A percentile compares a stretch with the other conserved stretches of the same genome.
Conservation (phyloP, 225 moss, liverwort and hornwort species). For the Marchantia paleacea region DNA sequence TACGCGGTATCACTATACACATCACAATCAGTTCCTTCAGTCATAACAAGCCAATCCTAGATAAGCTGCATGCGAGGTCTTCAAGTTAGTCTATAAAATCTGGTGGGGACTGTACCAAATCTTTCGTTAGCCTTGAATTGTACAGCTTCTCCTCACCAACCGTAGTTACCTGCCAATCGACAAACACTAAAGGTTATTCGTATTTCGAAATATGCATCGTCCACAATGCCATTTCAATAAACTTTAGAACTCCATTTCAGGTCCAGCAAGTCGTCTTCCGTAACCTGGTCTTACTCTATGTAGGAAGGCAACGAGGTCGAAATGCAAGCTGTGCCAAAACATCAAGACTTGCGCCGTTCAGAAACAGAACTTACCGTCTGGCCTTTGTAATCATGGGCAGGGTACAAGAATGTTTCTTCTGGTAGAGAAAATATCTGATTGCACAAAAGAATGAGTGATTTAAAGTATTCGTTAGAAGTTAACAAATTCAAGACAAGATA, state of each 20-base stretch:
- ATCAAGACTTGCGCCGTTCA: neutral
- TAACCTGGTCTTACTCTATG: neutral
- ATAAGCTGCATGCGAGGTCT: neutral
- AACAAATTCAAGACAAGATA: neutral
- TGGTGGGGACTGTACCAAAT: constrained; percentile 39
- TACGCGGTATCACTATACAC: neutral
- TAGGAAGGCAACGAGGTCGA: neutral
- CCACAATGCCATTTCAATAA: neutral
- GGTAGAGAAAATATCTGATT: constrained; percentile 73
- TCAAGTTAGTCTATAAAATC: neutral
- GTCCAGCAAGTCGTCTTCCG: neutral
- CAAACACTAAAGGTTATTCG: neutral
- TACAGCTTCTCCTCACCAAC: constrained; percentile 61
- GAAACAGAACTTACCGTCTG: constrained; percentile 51
- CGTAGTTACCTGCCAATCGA: constrained; percentile 49
- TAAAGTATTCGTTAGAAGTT: neutral
- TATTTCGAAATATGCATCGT: no score
- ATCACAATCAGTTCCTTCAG: neutral
- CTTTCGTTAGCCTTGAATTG: constrained; percentile 64
- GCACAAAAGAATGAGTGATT: neutral
- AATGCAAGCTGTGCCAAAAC: neutral
- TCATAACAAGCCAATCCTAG: neutral
- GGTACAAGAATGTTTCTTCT: constrained; percentile 64
- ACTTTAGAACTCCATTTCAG: neutral
- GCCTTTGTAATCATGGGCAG: constrained; percentile 82